These are phyloP conservation scores for Fennellomyces sp. DNA, from an alignment of 371 early-diverging fungal genomes.

Conservation along the genomic window DNA sequence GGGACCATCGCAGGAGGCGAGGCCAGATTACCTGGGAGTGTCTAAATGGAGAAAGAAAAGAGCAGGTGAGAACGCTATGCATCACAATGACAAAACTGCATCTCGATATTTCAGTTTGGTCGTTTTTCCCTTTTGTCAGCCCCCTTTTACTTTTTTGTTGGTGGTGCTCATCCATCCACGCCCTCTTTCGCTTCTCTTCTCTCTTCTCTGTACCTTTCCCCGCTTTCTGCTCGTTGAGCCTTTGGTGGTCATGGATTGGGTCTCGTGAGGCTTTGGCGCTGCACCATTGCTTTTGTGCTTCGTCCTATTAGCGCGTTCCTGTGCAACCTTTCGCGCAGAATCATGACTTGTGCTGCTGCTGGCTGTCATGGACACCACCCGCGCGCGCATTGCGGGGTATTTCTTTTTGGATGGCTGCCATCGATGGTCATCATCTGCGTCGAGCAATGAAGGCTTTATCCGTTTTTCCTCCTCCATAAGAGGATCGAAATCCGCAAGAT, in stretches of 20 bases:
- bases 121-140: constrained; percentile 7
- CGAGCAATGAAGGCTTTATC: not conserved
- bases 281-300: constrained; percentile 1
- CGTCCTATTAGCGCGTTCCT: constrained; percentile 4
- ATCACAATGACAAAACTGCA: constrained; percentile 16
- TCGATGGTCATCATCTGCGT: constrained; percentile 1
- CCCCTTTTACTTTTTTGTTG: not conserved
- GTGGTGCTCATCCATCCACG: not conserved
- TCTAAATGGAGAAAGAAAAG: constrained; percentile 25
- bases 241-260: constrained; percentile 6
- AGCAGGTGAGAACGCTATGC: constrained; percentile 16
- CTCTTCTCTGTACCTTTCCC: constrained; percentile 43
- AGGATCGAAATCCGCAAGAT: constrained; percentile 14
- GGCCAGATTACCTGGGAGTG: constrained; percentile 45
- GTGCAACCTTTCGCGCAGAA: constrained; percentile 4
- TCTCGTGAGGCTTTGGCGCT: constrained; percentile 1
- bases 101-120: constrained; percentile 26
- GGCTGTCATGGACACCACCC: constrained; percentile 17
- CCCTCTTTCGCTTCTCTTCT: constrained; percentile 30
- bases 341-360: not conserved
- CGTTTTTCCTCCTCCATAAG: constrained; percentile 5
- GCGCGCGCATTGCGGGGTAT: constrained; percentile 7
- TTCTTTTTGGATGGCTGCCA: not conserved
- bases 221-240: constrained; percentile 32
- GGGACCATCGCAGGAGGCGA: constrained; percentile 37